A percentile compares a stretch with the other conserved stretches of the same genome.
Evolutionary conservation across 331 rosid species (phyloP).

Genomic region (Acacia pycnantha): DNA sequence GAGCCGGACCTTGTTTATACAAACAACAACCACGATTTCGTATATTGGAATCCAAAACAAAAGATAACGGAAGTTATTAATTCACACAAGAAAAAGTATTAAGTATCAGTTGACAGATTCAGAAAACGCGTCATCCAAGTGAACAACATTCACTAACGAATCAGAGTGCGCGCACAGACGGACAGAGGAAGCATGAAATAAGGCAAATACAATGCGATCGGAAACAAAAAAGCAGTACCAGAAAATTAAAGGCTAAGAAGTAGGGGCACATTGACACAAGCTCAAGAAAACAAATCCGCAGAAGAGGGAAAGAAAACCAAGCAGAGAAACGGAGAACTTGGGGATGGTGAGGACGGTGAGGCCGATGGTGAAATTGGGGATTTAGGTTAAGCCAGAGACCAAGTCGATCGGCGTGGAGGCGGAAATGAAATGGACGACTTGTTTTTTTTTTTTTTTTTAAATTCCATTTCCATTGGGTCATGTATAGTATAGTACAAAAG

Average conservation of each 20-base stretch:
- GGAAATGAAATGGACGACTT: too few species aligned
- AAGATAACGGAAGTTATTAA: background rate
- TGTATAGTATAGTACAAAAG: too few species aligned
- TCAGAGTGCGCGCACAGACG: background rate
- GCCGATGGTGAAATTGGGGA: too few species aligned
- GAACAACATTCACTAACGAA: background rate
- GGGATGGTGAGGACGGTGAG: too few species aligned
- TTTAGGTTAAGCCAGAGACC: too few species aligned
- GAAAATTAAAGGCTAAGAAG: slow-evolving; percentile 15
- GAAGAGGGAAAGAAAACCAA: slow-evolving; percentile 14
- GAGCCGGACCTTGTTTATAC: background rate
- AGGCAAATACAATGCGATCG: slow-evolving; percentile 15
- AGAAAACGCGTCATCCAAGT: slow-evolving; percentile 18
- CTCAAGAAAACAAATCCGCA: slow-evolving; percentile 14
- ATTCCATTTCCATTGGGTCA: too few species aligned
- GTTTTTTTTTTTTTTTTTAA: too few species aligned
- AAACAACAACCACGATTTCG: slow-evolving; percentile 14
- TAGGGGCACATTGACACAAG: slow-evolving; percentile 31
- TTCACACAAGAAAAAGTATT: background rate
- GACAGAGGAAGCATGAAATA: slow-evolving; percentile 1
- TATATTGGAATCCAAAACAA: background rate
- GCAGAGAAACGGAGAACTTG: slow-evolving; percentile 3
- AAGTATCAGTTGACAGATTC: slow-evolving; percentile 25
- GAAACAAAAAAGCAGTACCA: slow-evolving; percentile 46
- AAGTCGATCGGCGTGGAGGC: too few species aligned